Base-by-base conservation (phyloP, 805 yeast genomes). In the Kodamaea neixiangensis region DNA sequence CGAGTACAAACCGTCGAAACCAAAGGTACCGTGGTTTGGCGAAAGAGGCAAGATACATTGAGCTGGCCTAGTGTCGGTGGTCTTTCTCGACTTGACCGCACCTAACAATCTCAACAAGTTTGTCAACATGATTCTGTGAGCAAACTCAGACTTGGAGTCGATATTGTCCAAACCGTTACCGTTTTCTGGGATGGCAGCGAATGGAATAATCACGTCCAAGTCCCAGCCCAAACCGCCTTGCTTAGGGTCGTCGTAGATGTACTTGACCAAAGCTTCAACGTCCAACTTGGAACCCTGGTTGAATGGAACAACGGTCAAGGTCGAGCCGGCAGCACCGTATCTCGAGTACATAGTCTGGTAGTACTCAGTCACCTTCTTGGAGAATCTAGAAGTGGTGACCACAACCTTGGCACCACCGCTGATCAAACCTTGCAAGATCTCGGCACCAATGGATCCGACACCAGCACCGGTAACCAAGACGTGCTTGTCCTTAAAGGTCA, bases 21-120 rank as follows among this genome's bases (percentile, higher is more conserved):
- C 99, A 63, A 94, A 94, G 51, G 97, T 91, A 72, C 99, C 99
- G 69, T 94, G 99, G 78, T 94, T 94, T 62, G 99, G 99, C 62
- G 98, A 93, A 70, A 94, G 77, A 63, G 99, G 99, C 66, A 94
- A 79, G 61, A 94, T 83, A 58, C 91, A 96, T 78, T 94, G 98
- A 53, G 99, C 98, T 46, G 99, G 99, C 74, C 99, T 87, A 39
- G 99, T 94, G 71, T 87, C 96, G 46, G 84, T 77, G 60, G 81
- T 81, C 77, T 94, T 94, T 68, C 88, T 88, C 53, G 83, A 69
- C 80, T 93, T 91, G 61, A 94, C 89, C 60, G 81, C 82, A 74
- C 99, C 99, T 68, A 94, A 79, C 62, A 94, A 80, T 74, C 99
- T 86, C 71, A 92, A 79, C 62, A 94, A 76, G 79, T 94, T 94